phyloP scores from a whole-genome alignment of 2,329 filamentous ascomycete species.

The Zarea fungicola region DNA sequence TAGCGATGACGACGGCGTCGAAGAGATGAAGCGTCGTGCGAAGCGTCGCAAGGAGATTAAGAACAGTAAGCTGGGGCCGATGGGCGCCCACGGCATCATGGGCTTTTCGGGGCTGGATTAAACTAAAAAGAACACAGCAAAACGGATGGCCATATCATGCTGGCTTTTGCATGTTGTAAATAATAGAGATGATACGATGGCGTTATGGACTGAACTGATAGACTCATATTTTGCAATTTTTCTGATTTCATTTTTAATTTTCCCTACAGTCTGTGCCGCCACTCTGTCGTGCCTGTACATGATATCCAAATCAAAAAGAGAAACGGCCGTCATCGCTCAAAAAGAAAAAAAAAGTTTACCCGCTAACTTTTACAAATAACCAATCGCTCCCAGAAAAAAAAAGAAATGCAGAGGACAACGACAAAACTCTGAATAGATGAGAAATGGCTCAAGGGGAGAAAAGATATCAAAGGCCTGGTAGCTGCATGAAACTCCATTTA shows the following conservation, averaged over 20 bases:
- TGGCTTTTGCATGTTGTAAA: neutral
- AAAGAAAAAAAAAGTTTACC: neutral
- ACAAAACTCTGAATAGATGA: neutral
- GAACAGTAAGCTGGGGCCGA: conserved; percentile 40
- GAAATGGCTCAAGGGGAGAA: neutral
- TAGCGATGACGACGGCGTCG: conserved; percentile 25
- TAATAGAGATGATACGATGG: conserved; percentile 8
- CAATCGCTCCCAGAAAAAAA: neutral
- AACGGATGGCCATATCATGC: neutral
- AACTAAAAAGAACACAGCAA: conserved; percentile 30
- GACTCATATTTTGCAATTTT: neutral
- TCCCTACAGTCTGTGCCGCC: no score
- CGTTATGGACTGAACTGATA: neutral
- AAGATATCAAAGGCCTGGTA: conserved; percentile 28
- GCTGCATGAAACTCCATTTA: conserved; percentile 31
- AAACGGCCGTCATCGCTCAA: neutral
- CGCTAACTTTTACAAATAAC: neutral
- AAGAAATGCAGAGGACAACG: neutral
- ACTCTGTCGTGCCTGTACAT: neutral
- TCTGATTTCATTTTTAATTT: neutral
- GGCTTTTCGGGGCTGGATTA: conserved; percentile 44
- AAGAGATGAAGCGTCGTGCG: conserved; percentile 39
- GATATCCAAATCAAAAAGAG: neutral
- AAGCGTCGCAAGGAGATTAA: conserved; percentile 40
- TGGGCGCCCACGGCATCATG: conserved; percentile 47